A percentile compares a stretch with the other conserved stretches of the same genome.
Conservation (phyloP, 108 stramenopile genomes). For the Mayamaea pseudoterrestris region DNA sequence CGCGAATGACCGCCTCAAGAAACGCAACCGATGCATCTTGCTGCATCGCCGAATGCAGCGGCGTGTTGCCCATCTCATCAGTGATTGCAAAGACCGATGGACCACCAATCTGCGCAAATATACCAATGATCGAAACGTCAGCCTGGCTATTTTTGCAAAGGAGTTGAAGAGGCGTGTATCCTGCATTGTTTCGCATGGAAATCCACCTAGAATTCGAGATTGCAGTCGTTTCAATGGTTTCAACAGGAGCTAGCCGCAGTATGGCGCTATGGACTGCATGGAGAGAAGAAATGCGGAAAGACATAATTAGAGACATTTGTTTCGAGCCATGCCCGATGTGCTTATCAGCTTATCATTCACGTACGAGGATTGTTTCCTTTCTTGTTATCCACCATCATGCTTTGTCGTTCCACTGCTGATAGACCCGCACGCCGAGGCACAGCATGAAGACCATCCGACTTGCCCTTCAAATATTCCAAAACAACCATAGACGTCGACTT, state of each 20-base stretch:
- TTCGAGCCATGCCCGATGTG: background rate
- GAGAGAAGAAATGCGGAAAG: too few relatives aligned
- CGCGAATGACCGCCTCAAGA: constrained; percentile 25
- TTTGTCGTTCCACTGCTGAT: background rate
- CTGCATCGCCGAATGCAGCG: constrained; percentile 36
- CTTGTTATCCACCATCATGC: constrained; percentile 15
- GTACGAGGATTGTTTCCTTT: constrained; percentile 34
- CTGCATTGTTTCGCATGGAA: constrained; percentile 25
- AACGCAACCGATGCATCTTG: constrained; percentile 17
- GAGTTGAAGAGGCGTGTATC: constrained; percentile 33
- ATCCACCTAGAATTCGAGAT: constrained; percentile 33
- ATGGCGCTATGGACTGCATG: too few relatives aligned
- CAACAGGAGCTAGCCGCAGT: too few relatives aligned
- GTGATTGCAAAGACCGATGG: constrained; percentile 22
- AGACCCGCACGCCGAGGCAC: background rate
- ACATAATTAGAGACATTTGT: too few relatives aligned
- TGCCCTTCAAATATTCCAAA: constrained; percentile 17
- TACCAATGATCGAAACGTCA: constrained; percentile 25
- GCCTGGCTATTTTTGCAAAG: constrained; percentile 31
- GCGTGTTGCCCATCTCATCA: constrained; percentile 31
- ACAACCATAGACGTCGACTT: constrained; percentile 24
- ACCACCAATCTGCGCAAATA: constrained; percentile 31
- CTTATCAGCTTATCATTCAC: constrained; percentile 1
- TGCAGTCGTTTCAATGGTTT: constrained; percentile 29
- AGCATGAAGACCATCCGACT: constrained; percentile 4